phyloP scores from a whole-genome alignment of 257 asterid genomes.

The Hygrophila difformis region DNA sequence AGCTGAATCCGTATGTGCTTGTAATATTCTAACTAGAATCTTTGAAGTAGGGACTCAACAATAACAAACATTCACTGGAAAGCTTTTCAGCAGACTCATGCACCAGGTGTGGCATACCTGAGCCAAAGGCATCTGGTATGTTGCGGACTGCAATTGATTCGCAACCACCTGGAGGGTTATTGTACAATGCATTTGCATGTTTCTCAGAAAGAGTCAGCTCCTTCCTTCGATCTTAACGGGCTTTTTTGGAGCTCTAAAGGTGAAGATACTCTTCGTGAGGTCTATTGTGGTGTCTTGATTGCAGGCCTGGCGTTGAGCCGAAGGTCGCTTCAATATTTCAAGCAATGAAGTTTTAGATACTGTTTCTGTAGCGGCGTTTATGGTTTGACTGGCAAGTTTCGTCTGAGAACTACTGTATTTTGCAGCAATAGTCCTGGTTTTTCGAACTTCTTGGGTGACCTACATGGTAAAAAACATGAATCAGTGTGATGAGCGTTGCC shows the following conservation, averaged over 20 bases:
- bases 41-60: too few species aligned
- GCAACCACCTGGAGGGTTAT: too few species aligned
- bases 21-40: too few species aligned
- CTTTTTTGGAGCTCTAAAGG: constrained; percentile 53
- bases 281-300: constrained; percentile 32
- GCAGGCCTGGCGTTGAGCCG: constrained; percentile 23
- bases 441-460: constrained; percentile 27
- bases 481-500: background rate
- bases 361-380: constrained; percentile 20
- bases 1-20: too few species aligned
- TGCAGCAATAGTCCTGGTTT: constrained; percentile 22
- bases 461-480: constrained; percentile 13
- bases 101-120: too few species aligned
- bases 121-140: too few species aligned
- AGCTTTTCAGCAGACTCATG: too few species aligned
- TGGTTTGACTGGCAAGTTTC: constrained; percentile 19
- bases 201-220: too few species aligned
- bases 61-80: too few species aligned
- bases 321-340: constrained; percentile 59
- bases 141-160: too few species aligned
- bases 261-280: constrained; percentile 42
- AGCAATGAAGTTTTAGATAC: constrained; percentile 40
- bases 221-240: constrained; percentile 36
- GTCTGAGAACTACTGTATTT: constrained; percentile 32
- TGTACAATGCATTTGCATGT: too few species aligned